Conservation (phyloP, 805 yeast species). For the Kluyveromyces aestuarii region DNA sequence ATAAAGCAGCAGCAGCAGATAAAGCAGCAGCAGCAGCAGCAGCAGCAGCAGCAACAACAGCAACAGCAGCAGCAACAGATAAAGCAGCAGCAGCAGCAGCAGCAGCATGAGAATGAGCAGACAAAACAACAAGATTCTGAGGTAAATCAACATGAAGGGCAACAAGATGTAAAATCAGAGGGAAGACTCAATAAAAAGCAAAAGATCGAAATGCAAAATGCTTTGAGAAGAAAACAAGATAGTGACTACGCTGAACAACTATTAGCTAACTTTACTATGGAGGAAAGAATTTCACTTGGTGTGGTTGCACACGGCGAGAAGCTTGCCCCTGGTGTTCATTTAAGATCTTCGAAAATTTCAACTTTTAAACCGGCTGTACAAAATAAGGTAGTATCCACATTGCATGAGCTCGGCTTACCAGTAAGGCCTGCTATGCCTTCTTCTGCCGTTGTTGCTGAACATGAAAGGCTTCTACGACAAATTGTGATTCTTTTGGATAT, state of each 20-base stretch:
- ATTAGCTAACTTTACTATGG: constrained; percentile 42
- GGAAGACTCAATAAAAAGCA: constrained; percentile 16
- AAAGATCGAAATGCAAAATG: constrained; percentile 24
- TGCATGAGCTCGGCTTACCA: constrained; percentile 76
- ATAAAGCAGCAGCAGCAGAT: constrained; percentile 24
- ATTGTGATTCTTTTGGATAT: constrained; percentile 70
- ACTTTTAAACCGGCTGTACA: constrained; percentile 72
- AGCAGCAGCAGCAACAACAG: constrained; percentile 5
- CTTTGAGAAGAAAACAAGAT: constrained; percentile 23
- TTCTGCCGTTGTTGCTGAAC: constrained; percentile 61
- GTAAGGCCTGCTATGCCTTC: constrained; percentile 85
- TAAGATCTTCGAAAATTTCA: constrained; percentile 72
- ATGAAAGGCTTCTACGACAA: constrained; percentile 63
- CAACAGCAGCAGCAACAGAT: constrained; percentile 7
- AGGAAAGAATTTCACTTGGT: constrained; percentile 82
- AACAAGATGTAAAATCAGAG: background rate
- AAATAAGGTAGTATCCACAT: constrained; percentile 45
- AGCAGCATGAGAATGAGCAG: constrained; percentile 4
- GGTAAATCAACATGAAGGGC: background rate
- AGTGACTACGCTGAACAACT: constrained; percentile 28
- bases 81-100: constrained; percentile 3
- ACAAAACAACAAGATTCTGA: background rate
- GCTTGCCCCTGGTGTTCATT: constrained; percentile 64
- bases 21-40: constrained; percentile 9
- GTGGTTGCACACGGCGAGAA: constrained; percentile 69